Percentiles rank a stretch among this genome's conserved stretches.
These are phyloP conservation scores for Epichloe gansuensis DNA, from an alignment of 2,329 filamentous ascomycete species.

Conservation along the genomic window DNA sequence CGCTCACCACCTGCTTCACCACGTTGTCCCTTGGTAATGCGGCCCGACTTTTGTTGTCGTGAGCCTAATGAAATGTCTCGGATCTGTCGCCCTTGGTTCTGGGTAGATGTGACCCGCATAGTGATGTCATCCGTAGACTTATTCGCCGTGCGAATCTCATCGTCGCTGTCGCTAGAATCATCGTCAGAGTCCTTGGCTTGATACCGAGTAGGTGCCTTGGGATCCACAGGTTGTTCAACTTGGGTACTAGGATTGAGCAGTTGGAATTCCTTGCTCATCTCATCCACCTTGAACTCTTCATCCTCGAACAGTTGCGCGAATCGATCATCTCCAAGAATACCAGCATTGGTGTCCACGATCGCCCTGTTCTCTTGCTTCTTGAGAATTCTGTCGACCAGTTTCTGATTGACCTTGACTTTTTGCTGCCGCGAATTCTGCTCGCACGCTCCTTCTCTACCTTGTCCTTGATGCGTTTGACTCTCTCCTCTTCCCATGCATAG, in stretches of 20 bases:
- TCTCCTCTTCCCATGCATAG: constrained; percentile 85
- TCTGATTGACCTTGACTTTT: constrained; percentile 95
- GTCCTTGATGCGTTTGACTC: constrained; percentile 80
- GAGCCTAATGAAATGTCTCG: constrained; percentile 46
- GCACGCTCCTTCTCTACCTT: constrained; percentile 97
- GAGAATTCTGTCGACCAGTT: constrained; percentile 61
- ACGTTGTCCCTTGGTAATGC: constrained; percentile 30
- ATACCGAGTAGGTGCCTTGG: constrained; percentile 25
- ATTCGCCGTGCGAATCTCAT: constrained; percentile 11
- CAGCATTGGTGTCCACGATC: constrained; percentile 45
- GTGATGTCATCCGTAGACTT: constrained; percentile 29
- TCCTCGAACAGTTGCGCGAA: constrained; percentile 87
- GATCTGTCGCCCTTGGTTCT: constrained; percentile 43
- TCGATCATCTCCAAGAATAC: constrained; percentile 70
- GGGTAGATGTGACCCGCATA: constrained; percentile 60
- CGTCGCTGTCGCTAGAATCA: constrained; percentile 30
- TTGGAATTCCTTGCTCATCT: constrained; percentile 75
- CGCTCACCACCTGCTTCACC: constrained; percentile 49
- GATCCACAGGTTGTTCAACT: constrained; percentile 22
- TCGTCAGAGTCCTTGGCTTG: constrained; percentile 31
- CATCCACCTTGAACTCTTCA: constrained; percentile 85
- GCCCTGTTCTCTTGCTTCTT: constrained; percentile 50
- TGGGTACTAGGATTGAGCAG: constrained; percentile 78
- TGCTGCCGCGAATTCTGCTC: constrained; percentile 82
- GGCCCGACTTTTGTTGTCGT: constrained; percentile 37